Evolutionary conservation across 176 grass and related monocot genomes (phyloP), one percentile per base, ranked within the genome.

Genomic region (Saccharum spontaneum): DNA sequence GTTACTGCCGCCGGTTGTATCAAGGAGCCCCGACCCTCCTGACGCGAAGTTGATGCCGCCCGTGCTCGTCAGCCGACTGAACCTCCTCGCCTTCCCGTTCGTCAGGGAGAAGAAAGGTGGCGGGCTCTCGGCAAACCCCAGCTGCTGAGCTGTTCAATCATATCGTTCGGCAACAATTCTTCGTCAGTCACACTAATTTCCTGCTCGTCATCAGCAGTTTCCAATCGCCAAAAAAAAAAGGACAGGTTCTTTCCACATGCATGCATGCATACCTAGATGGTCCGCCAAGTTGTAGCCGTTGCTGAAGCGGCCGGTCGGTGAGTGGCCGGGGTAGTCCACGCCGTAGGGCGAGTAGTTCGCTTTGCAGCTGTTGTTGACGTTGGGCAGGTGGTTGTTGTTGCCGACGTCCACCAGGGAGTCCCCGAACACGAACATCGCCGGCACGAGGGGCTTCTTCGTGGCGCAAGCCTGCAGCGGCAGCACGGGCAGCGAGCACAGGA

Each of bases 41-140:
- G 95, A 98, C 34, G 95, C 95, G 22, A 95, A 98, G 85, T 95
- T 98, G 73, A 89, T 83, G 76, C 94, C 95, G 70, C 94, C 95
- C 36, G 15, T 78, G 22, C 63, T 76, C 87, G 71, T 88, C 84
- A 76, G 84, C 7, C 31, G 5, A 41, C 66, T n/a, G 46, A 75
- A 7, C 26, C 61, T 61, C 57, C n/a, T 26, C 24, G 24, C 73
- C 62, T 10, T 63, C 37, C 76, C 83, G 6, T 72, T 37, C 24
- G 71, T n/a, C 54, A 89, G 78, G 28, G 85, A 93, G 10, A 88
- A 62, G 65, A 78, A 93, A 39, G 95, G 71, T 13, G 79, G 92
- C 10, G 95, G 95, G 76, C 95, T 98, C 85, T 84, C 60, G 30
- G 18, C 71, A 5, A 98, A 98, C 0, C 95, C 95, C 71, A 95